Evolutionary conservation across 768 basidiomycete genomes (phyloP).

Genomic region (Thelephora aurantiotincta): DNA sequence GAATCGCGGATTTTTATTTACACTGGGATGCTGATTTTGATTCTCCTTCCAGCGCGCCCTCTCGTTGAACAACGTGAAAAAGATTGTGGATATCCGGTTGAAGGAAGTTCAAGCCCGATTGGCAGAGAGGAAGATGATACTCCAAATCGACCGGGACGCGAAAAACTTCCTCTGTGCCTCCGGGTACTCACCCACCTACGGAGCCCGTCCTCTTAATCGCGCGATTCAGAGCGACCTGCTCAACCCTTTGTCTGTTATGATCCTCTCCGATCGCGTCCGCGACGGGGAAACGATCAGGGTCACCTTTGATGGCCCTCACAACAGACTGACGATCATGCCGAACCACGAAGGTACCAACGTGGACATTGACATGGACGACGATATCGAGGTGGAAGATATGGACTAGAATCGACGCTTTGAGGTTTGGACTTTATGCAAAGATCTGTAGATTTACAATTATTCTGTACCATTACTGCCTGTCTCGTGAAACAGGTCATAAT

Average conservation of each 20-base stretch:
- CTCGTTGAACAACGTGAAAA: constrained; percentile 60
- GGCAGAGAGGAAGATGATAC: constrained; percentile 60
- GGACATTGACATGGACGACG: constrained; percentile 44
- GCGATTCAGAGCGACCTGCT: constrained; percentile 87
- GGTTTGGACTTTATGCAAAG: neutral
- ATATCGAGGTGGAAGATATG: constrained; percentile 65
- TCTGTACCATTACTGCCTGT: neutral
- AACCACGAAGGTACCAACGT: constrained; percentile 61
- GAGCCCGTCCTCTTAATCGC: constrained; percentile 85
- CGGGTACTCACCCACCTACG: constrained; percentile 74
- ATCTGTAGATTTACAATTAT: neutral
- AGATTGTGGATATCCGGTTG: constrained; percentile 82
- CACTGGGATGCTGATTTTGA: constrained; percentile 17
- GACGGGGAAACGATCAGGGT: constrained; percentile 71
- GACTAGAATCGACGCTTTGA: constrained; percentile 19
- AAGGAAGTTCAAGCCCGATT: constrained; percentile 78
- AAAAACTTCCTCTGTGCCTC: constrained; percentile 63
- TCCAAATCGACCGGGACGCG: constrained; percentile 64
- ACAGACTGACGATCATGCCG: constrained; percentile 62
- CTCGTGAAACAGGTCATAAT: neutral
- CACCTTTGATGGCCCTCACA: constrained; percentile 69
- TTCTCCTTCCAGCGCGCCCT: constrained; percentile 48
- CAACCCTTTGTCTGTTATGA: constrained; percentile 76
- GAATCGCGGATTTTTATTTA: neutral
- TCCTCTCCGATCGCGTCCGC: constrained; percentile 69